phyloP scores from a whole-genome alignment of 352 stramenopile species.

The Pythium monospermum region DNA sequence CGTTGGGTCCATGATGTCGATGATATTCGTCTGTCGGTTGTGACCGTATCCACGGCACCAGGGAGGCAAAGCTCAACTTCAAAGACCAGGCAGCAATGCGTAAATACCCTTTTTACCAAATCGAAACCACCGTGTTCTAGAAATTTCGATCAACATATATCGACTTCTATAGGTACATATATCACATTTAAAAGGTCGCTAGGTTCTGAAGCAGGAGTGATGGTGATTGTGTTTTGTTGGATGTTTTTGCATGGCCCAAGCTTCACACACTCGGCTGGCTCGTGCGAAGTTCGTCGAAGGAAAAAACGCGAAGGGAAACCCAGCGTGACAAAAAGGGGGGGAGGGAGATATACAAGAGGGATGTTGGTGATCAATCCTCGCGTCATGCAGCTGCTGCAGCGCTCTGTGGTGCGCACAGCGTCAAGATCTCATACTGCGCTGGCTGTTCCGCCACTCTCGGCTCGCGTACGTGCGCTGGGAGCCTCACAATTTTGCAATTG shows the following conservation, averaged over 20 bases:
- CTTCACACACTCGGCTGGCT: background rate
- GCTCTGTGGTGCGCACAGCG: conserved; percentile 15
- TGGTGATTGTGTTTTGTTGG: conserved; percentile 1
- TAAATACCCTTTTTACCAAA: conserved; percentile 8
- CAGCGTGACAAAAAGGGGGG: too few relatives aligned
- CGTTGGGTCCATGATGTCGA: conserved; percentile 25
- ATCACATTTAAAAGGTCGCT: background rate
- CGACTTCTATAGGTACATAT: background rate
- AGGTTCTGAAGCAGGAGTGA: conserved; percentile 1
- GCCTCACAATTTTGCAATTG: background rate
- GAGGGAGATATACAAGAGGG: too few relatives aligned
- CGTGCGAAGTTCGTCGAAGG: conserved; percentile 20
- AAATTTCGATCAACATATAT: conserved; percentile 19
- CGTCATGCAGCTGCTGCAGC: conserved; percentile 29
- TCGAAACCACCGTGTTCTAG: conserved; percentile 14
- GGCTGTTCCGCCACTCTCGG: conserved; percentile 3
- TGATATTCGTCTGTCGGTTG: too few relatives aligned
- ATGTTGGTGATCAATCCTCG: conserved; percentile 47
- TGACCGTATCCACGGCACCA: conserved; percentile 9
- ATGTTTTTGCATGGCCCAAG: conserved; percentile 7
- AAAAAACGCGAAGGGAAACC: background rate
- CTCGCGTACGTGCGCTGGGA: conserved; percentile 24
- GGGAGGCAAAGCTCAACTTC: conserved; percentile 14
- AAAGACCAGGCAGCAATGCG: conserved; percentile 9
- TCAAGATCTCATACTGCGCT: conserved; percentile 7